Evolutionary conservation across 2,329 filamentous ascomycete species (phyloP).

Genomic region (Helotiales sp.): DNA sequence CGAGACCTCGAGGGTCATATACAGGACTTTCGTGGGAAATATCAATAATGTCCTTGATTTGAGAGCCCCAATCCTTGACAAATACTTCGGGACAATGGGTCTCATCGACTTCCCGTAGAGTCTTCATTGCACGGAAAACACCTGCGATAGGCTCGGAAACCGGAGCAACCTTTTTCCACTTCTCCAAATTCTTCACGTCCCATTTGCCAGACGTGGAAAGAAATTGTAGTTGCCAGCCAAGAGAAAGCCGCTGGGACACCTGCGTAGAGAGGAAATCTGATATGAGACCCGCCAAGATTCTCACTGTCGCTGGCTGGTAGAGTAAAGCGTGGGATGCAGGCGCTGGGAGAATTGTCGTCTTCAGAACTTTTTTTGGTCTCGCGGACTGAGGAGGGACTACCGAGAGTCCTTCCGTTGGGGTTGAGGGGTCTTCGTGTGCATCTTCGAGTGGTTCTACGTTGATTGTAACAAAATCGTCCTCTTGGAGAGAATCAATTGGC

Average conservation of each 20-base stretch:
- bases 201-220: constrained; percentile 91
- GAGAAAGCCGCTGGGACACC: constrained; percentile 76
- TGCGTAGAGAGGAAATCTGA: constrained; percentile 79
- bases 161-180: constrained; percentile 82
- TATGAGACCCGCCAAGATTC: constrained; percentile 79
- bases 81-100: constrained; percentile 78
- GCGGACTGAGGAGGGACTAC: constrained; percentile 54
- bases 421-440: constrained; percentile 51
- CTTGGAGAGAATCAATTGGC: constrained; percentile 47
- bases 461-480: constrained; percentile 46
- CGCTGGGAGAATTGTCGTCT: constrained; percentile 71
- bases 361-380: constrained; percentile 61
- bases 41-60: constrained; percentile 80
- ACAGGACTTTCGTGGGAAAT: constrained; percentile 91
- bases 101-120: constrained; percentile 86
- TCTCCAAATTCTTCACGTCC: constrained; percentile 95
- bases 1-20: constrained; percentile 77
- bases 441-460: constrained; percentile 45
- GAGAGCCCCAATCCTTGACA: constrained; percentile 66
- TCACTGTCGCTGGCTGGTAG: constrained; percentile 77
- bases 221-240: constrained; percentile 90
- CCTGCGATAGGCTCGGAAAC: constrained; percentile 79
- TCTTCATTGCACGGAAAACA: constrained; percentile 90
- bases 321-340: constrained; percentile 85
- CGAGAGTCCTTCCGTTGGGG: constrained; percentile 50